Percentiles rank a stretch among this genome's conserved stretches.
Conservation (phyloP, 441 rosid genomes). For the Euphorbia schlechtendalii region DNA sequence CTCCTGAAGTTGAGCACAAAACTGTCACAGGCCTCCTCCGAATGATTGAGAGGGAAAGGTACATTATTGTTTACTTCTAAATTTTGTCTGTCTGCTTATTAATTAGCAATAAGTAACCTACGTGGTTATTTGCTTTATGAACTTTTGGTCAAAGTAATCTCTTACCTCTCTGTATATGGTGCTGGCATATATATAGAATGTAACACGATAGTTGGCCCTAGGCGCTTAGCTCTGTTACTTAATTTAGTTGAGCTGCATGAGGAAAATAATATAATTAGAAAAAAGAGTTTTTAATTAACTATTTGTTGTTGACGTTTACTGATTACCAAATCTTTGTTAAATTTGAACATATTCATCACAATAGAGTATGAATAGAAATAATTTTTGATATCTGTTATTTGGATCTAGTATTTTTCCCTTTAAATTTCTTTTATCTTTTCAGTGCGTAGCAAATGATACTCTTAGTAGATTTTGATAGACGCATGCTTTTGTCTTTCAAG, state of each 20-base stretch:
- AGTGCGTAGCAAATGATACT: neutral
- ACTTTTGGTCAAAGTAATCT: too few species aligned
- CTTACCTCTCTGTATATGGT: too few species aligned
- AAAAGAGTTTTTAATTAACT: neutral
- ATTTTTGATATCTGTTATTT: neutral
- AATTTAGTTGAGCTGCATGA: neutral
- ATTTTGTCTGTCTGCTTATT: too few species aligned
- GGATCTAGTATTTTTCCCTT: neutral
- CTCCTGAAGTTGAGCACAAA: constrained; percentile 93
- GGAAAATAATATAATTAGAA: neutral
- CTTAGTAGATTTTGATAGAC: neutral
- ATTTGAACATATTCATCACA: neutral
- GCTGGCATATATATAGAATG: too few species aligned
- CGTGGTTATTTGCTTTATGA: too few species aligned
- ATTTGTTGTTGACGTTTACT: neutral
- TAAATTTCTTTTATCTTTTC: neutral
- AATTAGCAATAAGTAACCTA: too few species aligned
- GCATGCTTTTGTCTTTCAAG: constrained; percentile 34
- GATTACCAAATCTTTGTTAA: neutral
- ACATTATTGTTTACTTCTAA: constrained; percentile 1
- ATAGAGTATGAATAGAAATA: neutral
- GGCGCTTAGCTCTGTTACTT: constrained; percentile 1
- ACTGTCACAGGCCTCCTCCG: constrained; percentile 91
- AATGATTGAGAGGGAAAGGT: constrained; percentile 97
- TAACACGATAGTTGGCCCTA: neutral